Base-by-base conservation (phyloP, 1,284 basidiomycete genomes). In the Xerocomus tenax region DNA sequence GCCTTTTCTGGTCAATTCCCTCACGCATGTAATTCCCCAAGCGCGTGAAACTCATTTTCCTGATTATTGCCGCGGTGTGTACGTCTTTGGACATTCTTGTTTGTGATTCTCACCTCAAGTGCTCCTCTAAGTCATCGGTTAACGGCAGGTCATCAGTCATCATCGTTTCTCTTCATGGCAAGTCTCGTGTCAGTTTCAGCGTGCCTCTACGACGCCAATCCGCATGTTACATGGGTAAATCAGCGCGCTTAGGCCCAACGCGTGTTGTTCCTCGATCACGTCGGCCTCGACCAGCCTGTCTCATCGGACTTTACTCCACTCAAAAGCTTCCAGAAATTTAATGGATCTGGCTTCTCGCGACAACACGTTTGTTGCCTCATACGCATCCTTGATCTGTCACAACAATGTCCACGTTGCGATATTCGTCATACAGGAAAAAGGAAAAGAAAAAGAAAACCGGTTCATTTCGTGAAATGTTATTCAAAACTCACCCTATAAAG, bases 381-480 rank as follows among this genome's bases (percentile, higher is more conserved):
- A 74, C 75, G 75, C 77, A 74, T 71, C 52, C 75, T 78, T 78
- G 79, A 79, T 81, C 80, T 75, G 74, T 79, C 76, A 61, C 61
- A 61, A 75, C 74, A 71, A 73, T 66, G 71, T 69, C 74, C 84
- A 84, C 84, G 83, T 86, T 86, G 84, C 80, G 74, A 71, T 75
- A 73, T 74, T 73, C 70, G 75, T 69, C 74, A 76, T 78, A 73
- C 70, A 66, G 66, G 65, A 61, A 69, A 72, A 63, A 35, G 9
- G n/a, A 16, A 60, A 57, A 49, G 69, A 71, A 70, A 72, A 55
- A 32, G 42, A 53, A 71, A 73, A 65, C 69, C 67, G 69, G 56
- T 63, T 57, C 45, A 58, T 55, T 60, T 65, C 63, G 56, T 65
- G 63, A 63, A 63, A 71, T 65, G 62, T 62, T 64, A 68, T 61